Base-by-base conservation (phyloP, 768 basidiomycete species). In the Inosperma sp. region DNA sequence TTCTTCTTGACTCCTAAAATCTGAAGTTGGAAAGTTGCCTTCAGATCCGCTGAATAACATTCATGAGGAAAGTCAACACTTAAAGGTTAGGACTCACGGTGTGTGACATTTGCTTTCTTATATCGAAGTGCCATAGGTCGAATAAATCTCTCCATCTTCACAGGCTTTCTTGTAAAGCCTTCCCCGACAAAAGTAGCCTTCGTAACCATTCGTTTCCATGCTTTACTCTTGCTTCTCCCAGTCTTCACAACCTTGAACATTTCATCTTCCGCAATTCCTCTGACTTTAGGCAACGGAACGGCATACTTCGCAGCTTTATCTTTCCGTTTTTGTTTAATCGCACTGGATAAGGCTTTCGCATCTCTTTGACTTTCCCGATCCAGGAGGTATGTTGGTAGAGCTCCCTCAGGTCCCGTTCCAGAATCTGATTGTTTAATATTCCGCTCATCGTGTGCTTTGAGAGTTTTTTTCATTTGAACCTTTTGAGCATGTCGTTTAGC, bases 191-290 rank as follows among this genome's bases (percentile, higher is more conserved):
- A 99, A 7, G 96, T 99, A 26, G 96, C 96, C 71, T 99, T 99
- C 49, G 93, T 96, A 54, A 99, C 90, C 93, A 98, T 97, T 58
- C 93, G 83, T 74, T 99, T 99, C 96, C 96, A 99, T 14, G 88
- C 80, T 71, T 98, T 99, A 63, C 81, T 84, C 72, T 93, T 96
- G 65, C 80, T 88, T 75, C 97, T 97, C 49, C 96, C 96, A 1
- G 95, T 93, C 76, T 93, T 91, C 78, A 99, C 75, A 25, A 99
- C 96, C 76, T 94, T 97, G 79, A 99, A 99, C 88, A 93, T 96
- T 77, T 99, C 96, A 62, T 98, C 96, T 68, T 99, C 96, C 13
- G 95, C 94, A 59, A 99, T 97, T 16, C 96, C 96, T 52, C 95
- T 76, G 46, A 99, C 96, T 72, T 93, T 95, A 42, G 96, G 96